Evolutionary conservation across 2,329 filamentous ascomycete species (phyloP).

Genomic region (Clarireedia homoeocarpa): DNA sequence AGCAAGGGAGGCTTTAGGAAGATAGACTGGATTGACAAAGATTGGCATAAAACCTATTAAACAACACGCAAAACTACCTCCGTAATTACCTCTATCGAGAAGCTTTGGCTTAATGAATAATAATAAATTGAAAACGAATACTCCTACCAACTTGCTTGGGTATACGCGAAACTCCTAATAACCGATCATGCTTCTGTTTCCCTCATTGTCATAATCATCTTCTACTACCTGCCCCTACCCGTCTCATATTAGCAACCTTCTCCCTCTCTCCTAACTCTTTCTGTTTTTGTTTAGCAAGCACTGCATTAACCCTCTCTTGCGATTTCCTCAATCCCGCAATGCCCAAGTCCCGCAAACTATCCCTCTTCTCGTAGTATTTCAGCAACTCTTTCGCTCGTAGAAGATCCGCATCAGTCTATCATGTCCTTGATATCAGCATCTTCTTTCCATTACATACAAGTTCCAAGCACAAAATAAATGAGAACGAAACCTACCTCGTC

Average conservation of each 20-base stretch:
- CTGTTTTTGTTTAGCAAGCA: not conserved
- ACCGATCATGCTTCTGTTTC: not conserved
- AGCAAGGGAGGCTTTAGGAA: no score
- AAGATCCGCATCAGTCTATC: not conserved
- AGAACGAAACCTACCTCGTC: not conserved
- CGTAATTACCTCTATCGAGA: no score
- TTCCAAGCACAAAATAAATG: not conserved
- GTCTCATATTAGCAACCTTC: not conserved
- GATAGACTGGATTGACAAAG: no score
- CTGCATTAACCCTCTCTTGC: constrained; percentile 3
- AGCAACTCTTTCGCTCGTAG: constrained; percentile 3
- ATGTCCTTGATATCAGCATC: not conserved
- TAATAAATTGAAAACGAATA: not conserved
- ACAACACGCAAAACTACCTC: no score
- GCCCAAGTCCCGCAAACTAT: not conserved
- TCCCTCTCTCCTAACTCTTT: not conserved
- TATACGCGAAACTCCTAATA: not conserved
- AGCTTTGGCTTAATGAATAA: not conserved
- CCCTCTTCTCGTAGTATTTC: constrained; percentile 1
- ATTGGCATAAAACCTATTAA: no score
- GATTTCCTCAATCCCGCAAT: not conserved
- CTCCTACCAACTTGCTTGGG: not conserved
- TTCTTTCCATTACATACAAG: no score
- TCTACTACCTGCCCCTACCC: not conserved
- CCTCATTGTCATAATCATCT: not conserved